Evolutionary conservation across 805 yeast species (phyloP).

Genomic region (Candida krabiensis): DNA sequence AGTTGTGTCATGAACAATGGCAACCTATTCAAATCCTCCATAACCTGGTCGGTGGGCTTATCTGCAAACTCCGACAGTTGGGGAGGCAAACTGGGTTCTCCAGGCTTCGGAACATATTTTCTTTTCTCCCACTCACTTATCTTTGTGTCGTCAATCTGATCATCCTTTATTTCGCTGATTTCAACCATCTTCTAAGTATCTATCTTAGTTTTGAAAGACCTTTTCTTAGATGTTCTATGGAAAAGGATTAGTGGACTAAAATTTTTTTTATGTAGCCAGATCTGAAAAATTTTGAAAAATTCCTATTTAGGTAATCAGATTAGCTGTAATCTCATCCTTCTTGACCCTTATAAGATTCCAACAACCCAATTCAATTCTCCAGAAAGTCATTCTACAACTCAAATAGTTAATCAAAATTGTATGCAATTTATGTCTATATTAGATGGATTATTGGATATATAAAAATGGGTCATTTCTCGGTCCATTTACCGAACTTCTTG

Average conservation of each 20-base stretch:
- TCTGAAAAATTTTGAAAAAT: background rate
- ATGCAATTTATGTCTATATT: no score
- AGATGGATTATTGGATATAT: background rate
- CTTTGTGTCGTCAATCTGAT: constrained; percentile 15
- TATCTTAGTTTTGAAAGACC: no score
- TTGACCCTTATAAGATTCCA: no score
- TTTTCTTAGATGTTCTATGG: no score
- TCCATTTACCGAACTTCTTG: constrained; percentile 81
- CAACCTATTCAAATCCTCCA: constrained; percentile 73
- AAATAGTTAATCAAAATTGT: no score
- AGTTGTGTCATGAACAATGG: constrained; percentile 94
- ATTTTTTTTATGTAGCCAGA: background rate
- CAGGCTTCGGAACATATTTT: constrained; percentile 35
- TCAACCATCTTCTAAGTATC: constrained; percentile 35
- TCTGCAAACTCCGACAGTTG: constrained; percentile 65
- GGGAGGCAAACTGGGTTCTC: constrained; percentile 79
- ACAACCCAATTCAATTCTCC: no score
- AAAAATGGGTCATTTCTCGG: no score
- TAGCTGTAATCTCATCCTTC: background rate
- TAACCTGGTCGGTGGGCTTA: constrained; percentile 72
- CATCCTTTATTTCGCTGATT: constrained; percentile 27
- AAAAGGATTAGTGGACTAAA: background rate
- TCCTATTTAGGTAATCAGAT: background rate
- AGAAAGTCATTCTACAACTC: no score
- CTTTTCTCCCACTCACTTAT: constrained; percentile 35